phyloP scores from a whole-genome alignment of 148 eudicot genomes.

The Camellia granthamiana region DNA sequence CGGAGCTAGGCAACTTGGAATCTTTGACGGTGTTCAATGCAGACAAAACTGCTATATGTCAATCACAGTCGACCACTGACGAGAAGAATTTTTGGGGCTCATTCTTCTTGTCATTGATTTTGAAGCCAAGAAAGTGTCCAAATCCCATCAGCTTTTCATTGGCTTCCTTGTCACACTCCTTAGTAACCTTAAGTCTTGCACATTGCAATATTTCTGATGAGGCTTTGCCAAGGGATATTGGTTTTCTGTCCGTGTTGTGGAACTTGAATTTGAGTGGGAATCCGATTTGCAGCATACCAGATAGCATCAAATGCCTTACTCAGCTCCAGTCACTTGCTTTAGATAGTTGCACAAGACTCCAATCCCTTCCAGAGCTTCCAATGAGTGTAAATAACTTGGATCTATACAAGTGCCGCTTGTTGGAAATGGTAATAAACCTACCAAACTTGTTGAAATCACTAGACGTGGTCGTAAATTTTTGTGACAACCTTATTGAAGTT shows the following conservation, averaged over 20 bases:
- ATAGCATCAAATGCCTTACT: not conserved
- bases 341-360: not conserved
- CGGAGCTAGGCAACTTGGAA: constrained; percentile 6
- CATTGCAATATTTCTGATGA: not conserved
- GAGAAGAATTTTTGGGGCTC: not conserved
- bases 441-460: not conserved
- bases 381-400: not conserved
- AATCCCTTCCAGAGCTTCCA: constrained; percentile 12
- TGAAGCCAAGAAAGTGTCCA: not conserved
- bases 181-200: not conserved
- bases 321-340: not conserved
- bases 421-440: not conserved
- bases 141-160: not conserved
- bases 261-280: not conserved
- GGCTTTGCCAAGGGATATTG: not conserved
- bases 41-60: not conserved
- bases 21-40: not conserved
- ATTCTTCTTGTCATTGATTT: not conserved
- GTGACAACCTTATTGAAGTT: too few relatives aligned
- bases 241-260: not conserved
- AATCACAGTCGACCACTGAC: too few relatives aligned
- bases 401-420: not conserved
- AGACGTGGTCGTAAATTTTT: too few relatives aligned
- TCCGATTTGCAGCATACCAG: not conserved
- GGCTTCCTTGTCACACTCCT: not conserved